Percentiles rank a stretch among this genome's conserved stretches.
Conservation (phyloP, 2,329 filamentous ascomycete genomes). For the Scedosporium dehoogii region DNA sequence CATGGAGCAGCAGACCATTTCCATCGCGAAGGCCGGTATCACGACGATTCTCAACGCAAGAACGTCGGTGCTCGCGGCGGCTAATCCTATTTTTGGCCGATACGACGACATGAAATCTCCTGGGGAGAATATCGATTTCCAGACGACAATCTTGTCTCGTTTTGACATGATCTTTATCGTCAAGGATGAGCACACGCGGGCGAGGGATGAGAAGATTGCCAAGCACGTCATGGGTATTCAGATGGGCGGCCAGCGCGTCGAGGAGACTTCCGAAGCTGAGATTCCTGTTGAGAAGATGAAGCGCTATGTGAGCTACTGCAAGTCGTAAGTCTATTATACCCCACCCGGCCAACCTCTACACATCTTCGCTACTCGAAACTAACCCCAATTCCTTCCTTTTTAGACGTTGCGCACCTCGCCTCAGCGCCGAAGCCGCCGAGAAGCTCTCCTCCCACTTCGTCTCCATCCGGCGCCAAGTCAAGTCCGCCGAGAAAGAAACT, state of each 20-base stretch:
- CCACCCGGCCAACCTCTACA: neutral
- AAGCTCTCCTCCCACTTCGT: constrained; percentile 97
- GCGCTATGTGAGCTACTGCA: constrained; percentile 94
- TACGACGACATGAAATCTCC: constrained; percentile 98
- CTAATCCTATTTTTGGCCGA: constrained; percentile 93
- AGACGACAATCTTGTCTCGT: constrained; percentile 93
- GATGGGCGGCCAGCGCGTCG: constrained; percentile 76
- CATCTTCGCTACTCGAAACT: neutral
- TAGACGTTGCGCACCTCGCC: constrained; percentile 82
- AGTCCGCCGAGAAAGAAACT: constrained; percentile 79
- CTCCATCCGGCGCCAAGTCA: constrained; percentile 87
- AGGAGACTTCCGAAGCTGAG: constrained; percentile 77
- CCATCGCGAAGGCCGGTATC: constrained; percentile 96
- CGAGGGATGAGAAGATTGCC: constrained; percentile 85
- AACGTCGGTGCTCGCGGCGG: constrained; percentile 89
- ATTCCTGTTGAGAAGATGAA: constrained; percentile 96
- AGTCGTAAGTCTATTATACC: constrained; percentile 55
- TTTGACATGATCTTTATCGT: constrained; percentile 99
- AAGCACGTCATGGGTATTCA: constrained; percentile 97
- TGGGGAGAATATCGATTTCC: constrained; percentile 98
- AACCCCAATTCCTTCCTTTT: neutral
- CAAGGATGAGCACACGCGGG: constrained; percentile 83
- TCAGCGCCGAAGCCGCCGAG: constrained; percentile 84
- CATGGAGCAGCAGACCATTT: constrained; percentile 99
- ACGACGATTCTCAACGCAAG: constrained; percentile 95